phyloP scores from a whole-genome alignment of 805 yeast species.

The Monosporozyma siamensis region DNA sequence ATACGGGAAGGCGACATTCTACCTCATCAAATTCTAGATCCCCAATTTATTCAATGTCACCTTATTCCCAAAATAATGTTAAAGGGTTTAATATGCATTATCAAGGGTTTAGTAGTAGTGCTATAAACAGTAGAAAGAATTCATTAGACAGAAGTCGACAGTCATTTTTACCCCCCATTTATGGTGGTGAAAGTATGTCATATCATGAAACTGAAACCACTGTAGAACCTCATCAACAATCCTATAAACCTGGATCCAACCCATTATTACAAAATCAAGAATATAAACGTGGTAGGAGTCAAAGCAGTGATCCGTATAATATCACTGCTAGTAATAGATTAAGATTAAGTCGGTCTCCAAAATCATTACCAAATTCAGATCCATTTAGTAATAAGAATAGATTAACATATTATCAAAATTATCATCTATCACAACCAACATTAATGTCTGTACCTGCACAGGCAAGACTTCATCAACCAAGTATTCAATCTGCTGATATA shows the following conservation, averaged over 20 bases:
- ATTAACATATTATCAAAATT: constrained; percentile 21
- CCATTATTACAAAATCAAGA: neutral
- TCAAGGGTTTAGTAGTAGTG: constrained; percentile 1
- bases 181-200: constrained; percentile 6
- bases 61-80: neutral
- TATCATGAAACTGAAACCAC: neutral
- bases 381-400: constrained; percentile 17
- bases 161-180: constrained; percentile 5
- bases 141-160: constrained; percentile 9
- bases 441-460: constrained; percentile 27
- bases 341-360: constrained; percentile 10
- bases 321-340: neutral
- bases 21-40: constrained; percentile 1
- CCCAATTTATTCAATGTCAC: neutral
- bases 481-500: constrained; percentile 13
- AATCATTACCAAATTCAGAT: constrained; percentile 11
- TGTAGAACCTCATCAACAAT: neutral
- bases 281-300: neutral
- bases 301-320: neutral
- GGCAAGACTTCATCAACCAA: constrained; percentile 28
- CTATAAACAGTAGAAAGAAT: constrained; percentile 9
- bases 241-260: neutral
- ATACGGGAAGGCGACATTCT: constrained; percentile 1
- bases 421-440: constrained; percentile 26
- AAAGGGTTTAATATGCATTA: neutral